Evolutionary conservation across 2,329 filamentous ascomycete species (phyloP).

Genomic region (Pseudophaeomoniella oleicola): DNA sequence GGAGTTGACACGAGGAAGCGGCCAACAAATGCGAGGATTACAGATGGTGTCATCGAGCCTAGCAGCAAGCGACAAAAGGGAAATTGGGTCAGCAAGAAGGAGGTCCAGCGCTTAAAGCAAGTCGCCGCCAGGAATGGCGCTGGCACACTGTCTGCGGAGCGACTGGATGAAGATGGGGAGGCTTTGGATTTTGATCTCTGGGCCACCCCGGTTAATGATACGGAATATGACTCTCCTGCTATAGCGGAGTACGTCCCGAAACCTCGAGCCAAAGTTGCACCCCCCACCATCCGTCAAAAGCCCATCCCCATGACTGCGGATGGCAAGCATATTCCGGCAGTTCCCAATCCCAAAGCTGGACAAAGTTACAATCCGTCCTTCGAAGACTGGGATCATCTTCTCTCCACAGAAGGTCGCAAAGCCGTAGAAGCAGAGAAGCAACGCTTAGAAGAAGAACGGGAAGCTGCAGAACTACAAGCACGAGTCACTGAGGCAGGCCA

Average conservation of each 20-base stretch:
- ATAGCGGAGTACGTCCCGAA: constrained; percentile 53
- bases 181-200: constrained; percentile 61
- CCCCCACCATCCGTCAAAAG: constrained; percentile 58
- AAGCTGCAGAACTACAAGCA: constrained; percentile 50
- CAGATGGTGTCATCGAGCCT: constrained; percentile 54
- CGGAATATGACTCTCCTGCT: constrained; percentile 30
- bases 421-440: constrained; percentile 66
- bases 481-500: constrained; percentile 59
- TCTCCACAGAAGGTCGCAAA: constrained; percentile 61
- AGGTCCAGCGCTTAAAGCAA: constrained; percentile 61
- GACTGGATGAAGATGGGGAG: constrained; percentile 36
- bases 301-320: constrained; percentile 71
- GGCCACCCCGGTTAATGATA: constrained; percentile 33
- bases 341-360: constrained; percentile 64
- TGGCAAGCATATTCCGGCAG: constrained; percentile 65
- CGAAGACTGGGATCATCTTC: constrained; percentile 65
- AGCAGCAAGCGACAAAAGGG: constrained; percentile 60
- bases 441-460: constrained; percentile 52
- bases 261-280: constrained; percentile 52
- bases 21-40: constrained; percentile 46
- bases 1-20: constrained; percentile 70
- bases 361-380: constrained; percentile 89
- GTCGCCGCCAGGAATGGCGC: constrained; percentile 50
- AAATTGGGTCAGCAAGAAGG: constrained; percentile 71
- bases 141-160: not conserved